Conservation (phyloP, 2,329 filamentous ascomycete genomes). For the Beauveria bassiana region DNA sequence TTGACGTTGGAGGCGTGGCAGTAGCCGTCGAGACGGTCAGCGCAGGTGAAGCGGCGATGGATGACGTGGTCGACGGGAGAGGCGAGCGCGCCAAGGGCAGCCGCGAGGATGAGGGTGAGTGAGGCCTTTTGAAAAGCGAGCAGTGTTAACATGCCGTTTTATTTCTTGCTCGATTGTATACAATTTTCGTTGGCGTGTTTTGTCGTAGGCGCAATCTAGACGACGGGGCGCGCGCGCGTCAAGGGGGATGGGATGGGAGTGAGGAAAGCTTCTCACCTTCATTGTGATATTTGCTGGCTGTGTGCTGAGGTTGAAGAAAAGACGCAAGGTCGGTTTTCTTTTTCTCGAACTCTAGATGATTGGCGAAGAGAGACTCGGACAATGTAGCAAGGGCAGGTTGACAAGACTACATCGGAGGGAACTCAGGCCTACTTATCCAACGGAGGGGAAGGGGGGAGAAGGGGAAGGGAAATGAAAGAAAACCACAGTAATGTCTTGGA, state of each 20-base stretch:
- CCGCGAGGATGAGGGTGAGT: not conserved
- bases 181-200: not conserved
- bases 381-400: not conserved
- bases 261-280: conserved; percentile 3
- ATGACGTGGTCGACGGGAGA: conserved; percentile 10
- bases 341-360: not conserved
- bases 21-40: conserved; percentile 12
- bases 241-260: not conserved
- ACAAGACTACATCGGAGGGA: too few relatives aligned
- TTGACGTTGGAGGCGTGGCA: conserved; percentile 18
- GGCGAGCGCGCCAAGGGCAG: conserved; percentile 4
- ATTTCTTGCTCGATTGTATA: not conserved
- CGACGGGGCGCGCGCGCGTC: too few relatives aligned
- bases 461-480: not conserved
- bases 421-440: not conserved
- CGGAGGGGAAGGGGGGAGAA: not conserved
- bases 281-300: not conserved
- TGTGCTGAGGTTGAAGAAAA: not conserved
- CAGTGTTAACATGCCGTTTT: not conserved
- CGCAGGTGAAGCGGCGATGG: conserved; percentile 14
- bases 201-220: too few relatives aligned
- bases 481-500: not conserved
- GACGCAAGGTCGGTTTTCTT: not conserved
- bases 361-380: not conserved
- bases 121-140: not conserved